Evolutionary conservation across 495 filamentous ascomycete genomes (phyloP).

Genomic region (Gamarada debralockiae): DNA sequence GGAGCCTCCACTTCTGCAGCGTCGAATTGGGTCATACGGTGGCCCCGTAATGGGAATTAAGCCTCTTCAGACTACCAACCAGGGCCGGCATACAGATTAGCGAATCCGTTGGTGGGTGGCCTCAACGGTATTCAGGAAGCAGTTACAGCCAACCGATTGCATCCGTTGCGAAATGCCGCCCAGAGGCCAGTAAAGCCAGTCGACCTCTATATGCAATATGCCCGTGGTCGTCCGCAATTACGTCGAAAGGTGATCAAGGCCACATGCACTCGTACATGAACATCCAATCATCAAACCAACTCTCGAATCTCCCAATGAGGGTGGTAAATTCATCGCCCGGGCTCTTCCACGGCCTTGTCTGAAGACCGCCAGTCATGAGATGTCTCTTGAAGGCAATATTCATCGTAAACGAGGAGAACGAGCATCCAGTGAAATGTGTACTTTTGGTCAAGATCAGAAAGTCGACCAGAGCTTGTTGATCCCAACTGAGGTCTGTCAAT

Average conservation of each 20-base stretch:
- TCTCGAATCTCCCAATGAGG: slow-evolving; percentile 19
- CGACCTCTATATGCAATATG: too few species aligned
- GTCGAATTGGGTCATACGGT: too few species aligned
- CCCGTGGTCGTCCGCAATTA: too few species aligned
- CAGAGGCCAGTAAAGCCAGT: too few species aligned
- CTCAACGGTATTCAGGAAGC: too few species aligned
- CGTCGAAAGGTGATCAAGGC: slow-evolving; percentile 11
- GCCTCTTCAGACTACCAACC: too few species aligned
- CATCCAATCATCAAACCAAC: slow-evolving; percentile 23
- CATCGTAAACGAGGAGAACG: slow-evolving; percentile 24
- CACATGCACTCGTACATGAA: slow-evolving; percentile 27
- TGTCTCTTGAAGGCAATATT: slow-evolving; percentile 23
- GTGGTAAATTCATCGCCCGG: slow-evolving; percentile 19
- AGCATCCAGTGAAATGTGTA: slow-evolving; percentile 21
- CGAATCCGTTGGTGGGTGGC: too few species aligned
- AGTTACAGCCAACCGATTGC: too few species aligned
- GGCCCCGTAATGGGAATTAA: too few species aligned
- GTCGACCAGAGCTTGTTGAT: slow-evolving; percentile 23
- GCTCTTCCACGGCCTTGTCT: slow-evolving; percentile 17
- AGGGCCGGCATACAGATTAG: too few species aligned
- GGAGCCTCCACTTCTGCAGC: too few species aligned
- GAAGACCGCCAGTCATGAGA: slow-evolving; percentile 20
- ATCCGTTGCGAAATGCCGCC: too few species aligned
- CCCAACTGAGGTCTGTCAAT: slow-evolving; percentile 12
- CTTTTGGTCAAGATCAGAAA: slow-evolving; percentile 21